Evolutionary conservation across 139 green algal species (phyloP), one percentile per base, ranked within the genome.

Genomic region (Trebouxia sp.): DNA sequence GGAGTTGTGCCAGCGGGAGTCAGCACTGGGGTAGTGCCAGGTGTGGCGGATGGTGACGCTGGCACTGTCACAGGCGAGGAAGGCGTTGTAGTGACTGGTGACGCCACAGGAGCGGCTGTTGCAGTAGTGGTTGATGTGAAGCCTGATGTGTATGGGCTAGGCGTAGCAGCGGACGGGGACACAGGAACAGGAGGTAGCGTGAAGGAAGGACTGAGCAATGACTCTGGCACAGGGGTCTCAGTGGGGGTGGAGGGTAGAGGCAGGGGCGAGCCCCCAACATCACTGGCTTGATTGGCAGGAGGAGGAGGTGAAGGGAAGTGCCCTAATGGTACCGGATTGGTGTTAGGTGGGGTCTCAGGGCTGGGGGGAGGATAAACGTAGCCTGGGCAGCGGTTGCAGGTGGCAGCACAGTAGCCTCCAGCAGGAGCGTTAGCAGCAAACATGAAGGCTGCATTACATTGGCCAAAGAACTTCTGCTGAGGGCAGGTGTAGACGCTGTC

Each of bases 371-470:
- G n/a, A n/a, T 32, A 15, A 4, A 28, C 32, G 28, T 26, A 28
- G 10, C n/a, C n/a, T 28, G 69, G 38, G 69, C 69, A 77, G 26
- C 69, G 41, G 39, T 55, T 77, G 42, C 69, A 77, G 69, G 69
- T 77, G 41, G 41, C 22, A 56, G 69, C 69, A 77, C 69, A 77
- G 69, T 77, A 77, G 10, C 69, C 69, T 10, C 69, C 69, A 55
- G 41, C 69, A 41, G 69, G 69, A 0, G 69, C 69, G 15, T 26
- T 41, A 77, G 11, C 0, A 14, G n/a, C 26, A 56, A 56, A 55
- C 69, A 77, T 77, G 39, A 77, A 77, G 17, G 41, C 11, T n/a
- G 69, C 39, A 28, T 35, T 48, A 11, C 45, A 65, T 2, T 50
- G 20, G 32, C 39, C 50, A 10, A 80, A 38, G 37, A 14, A 38